Percentiles rank a stretch among this genome's conserved stretches.
Evolutionary conservation across 169 alveolate genomes (phyloP).

Genomic region (Pseudocohnilembus persalinus): DNA sequence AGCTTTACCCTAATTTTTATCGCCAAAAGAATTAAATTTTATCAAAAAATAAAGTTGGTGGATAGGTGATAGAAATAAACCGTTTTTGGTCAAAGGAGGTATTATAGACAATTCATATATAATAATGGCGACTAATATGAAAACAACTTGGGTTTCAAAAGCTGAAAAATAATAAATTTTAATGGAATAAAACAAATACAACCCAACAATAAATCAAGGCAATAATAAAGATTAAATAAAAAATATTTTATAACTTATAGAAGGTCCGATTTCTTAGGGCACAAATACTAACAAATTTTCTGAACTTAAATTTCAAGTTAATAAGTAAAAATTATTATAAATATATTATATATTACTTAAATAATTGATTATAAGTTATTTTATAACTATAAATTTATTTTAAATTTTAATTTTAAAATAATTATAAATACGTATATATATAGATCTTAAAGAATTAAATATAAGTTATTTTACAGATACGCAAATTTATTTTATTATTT

Average conservation of each 20-base stretch:
- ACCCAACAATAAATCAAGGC: background rate
- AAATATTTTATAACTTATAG: background rate
- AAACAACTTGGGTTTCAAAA: background rate
- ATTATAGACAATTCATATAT: background rate
- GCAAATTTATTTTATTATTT: no score
- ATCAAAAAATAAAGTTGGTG: background rate
- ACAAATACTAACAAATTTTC: background rate
- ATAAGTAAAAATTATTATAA: no score
- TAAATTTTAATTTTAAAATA: no score
- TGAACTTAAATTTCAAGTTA: no score
- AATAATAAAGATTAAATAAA: no score
- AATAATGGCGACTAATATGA: background rate
- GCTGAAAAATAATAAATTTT: background rate
- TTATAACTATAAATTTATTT: no score
- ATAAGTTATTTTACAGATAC: no score
- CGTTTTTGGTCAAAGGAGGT: background rate
- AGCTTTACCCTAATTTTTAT: no score
- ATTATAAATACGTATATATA: no score
- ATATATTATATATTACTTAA: no score
- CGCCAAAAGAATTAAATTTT: background rate
- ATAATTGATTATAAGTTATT: no score
- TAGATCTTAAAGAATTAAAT: no score
- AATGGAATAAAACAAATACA: background rate
- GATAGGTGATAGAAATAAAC: background rate
- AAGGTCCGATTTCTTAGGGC: background rate